Conservation (phyloP, 169 alveolate genomes). For the Sarcocystis neurona region DNA sequence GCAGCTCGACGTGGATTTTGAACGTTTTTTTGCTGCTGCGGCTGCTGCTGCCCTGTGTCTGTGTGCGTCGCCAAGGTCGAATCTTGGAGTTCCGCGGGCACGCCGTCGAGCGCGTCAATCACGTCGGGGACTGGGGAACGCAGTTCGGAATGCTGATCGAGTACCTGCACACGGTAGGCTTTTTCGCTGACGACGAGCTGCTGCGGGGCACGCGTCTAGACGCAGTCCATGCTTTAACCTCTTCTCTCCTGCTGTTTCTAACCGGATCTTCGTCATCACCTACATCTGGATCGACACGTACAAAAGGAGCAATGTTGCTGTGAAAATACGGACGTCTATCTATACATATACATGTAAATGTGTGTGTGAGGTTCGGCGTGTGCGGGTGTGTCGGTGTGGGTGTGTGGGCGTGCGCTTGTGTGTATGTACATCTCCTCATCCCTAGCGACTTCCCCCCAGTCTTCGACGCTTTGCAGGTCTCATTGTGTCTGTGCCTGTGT, state of each 20-base stretch:
- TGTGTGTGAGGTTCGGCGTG: no score
- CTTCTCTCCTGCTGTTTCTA: not conserved
- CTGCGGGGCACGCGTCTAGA: not conserved
- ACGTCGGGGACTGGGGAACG: slow-evolving; percentile 99
- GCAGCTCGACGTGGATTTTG: no score
- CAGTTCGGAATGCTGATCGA: slow-evolving; percentile 89
- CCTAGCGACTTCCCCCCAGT: not conserved
- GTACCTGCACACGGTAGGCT: not conserved
- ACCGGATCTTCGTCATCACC: no score
- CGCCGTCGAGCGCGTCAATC: slow-evolving; percentile 90
- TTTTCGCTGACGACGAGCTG: not conserved
- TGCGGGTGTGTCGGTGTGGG: not conserved
- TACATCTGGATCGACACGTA: no score
- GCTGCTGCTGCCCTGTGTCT: not conserved
- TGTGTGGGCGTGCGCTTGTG: not conserved
- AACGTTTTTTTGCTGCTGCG: not conserved
- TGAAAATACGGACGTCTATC: no score
- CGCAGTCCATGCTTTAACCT: not conserved
- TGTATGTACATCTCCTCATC: not conserved
- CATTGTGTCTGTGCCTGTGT: not conserved
- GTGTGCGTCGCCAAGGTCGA: slow-evolving; percentile 12
- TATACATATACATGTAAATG: not conserved
- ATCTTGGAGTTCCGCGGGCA: slow-evolving; percentile 76
- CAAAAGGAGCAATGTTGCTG: no score
- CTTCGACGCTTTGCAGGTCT: not conserved